Percentiles rank a stretch among this genome's conserved stretches.
These are phyloP conservation scores for Pleurotus pulmonarius DNA, from an alignment of 768 basidiomycete genomes.

Conservation along the genomic window DNA sequence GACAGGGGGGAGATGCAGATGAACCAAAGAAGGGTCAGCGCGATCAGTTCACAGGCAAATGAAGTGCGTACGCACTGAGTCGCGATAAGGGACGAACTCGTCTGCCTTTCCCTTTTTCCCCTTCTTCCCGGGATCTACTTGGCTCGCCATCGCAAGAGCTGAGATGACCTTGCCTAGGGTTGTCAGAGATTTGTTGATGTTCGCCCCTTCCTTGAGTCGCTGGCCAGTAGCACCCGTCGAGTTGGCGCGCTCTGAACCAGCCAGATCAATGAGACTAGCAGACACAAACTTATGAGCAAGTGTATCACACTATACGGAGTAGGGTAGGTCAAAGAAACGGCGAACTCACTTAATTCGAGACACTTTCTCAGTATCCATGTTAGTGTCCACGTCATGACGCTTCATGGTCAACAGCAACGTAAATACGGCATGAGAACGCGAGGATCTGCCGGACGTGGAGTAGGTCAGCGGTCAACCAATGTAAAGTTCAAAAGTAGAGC, in stretches of 20 bases:
- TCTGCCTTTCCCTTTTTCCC: constrained; percentile 87
- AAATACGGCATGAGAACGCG: constrained; percentile 97
- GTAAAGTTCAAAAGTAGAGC: no score
- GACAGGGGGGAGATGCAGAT: constrained; percentile 5
- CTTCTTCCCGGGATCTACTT: constrained; percentile 65
- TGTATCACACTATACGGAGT: constrained; percentile 9
- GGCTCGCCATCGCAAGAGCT: constrained; percentile 71
- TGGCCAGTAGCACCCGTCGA: constrained; percentile 97
- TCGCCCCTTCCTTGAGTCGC: constrained; percentile 94
- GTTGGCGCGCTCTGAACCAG: constrained; percentile 95
- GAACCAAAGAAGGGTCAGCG: constrained; percentile 9
- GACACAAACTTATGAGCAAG: constrained; percentile 7
- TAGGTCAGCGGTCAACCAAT: background rate
- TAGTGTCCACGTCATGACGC: constrained; percentile 76
- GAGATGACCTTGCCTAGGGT: constrained; percentile 98
- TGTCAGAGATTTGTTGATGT: constrained; percentile 98
- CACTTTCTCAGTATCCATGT: constrained; percentile 96
- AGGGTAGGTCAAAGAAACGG: background rate
- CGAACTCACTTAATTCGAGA: constrained; percentile 81
- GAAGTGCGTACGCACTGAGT: constrained; percentile 62
- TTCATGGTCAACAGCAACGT: constrained; percentile 94
- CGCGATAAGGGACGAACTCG: constrained; percentile 95
- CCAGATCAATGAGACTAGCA: constrained; percentile 85
- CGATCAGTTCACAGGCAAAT: background rate
- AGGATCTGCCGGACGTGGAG: constrained; percentile 54